phyloP scores from a whole-genome alignment of 2,329 filamentous ascomycete species.

The Colletotrichum cereale region DNA sequence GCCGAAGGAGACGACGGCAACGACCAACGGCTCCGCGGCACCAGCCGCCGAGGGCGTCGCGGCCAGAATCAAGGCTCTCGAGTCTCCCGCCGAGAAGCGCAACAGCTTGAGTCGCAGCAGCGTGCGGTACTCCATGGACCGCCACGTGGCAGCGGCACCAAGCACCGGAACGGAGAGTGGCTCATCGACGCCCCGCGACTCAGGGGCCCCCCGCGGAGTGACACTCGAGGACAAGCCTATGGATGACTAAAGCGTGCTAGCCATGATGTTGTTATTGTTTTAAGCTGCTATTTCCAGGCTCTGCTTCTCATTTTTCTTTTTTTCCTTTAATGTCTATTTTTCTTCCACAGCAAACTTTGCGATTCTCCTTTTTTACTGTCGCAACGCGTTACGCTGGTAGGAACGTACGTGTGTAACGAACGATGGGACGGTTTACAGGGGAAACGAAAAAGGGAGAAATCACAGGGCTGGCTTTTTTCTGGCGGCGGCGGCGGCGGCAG shows the following conservation, averaged over 20 bases:
- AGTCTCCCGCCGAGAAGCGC: slow-evolving; percentile 67
- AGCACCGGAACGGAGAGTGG: slow-evolving; percentile 38
- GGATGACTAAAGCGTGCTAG: slow-evolving; percentile 56
- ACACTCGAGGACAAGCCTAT: slow-evolving; percentile 66
- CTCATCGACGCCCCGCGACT: slow-evolving; percentile 44
- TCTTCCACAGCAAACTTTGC: slow-evolving; percentile 6
- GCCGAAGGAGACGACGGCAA: slow-evolving; percentile 51
- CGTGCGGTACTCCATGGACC: slow-evolving; percentile 62
- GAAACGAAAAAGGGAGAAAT: slow-evolving; percentile 14
- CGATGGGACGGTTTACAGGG: slow-evolving; percentile 8
- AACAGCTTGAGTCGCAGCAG: slow-evolving; percentile 71
- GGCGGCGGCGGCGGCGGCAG: background rate
- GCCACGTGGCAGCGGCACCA: slow-evolving; percentile 60
- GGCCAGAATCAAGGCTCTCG: slow-evolving; percentile 41
- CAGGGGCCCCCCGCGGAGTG: slow-evolving; percentile 55
- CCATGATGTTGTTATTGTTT: slow-evolving; percentile 19
- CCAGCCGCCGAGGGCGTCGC: slow-evolving; percentile 36
- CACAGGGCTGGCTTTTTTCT: slow-evolving; percentile 21
- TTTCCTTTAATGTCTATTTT: slow-evolving; percentile 38
- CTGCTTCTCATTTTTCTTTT: background rate
- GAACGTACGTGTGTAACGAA: slow-evolving; percentile 7
- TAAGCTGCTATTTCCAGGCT: slow-evolving; percentile 1
- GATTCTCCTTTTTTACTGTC: slow-evolving; percentile 9
- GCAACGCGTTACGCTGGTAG: slow-evolving; percentile 36
- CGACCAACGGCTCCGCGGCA: slow-evolving; percentile 56